phyloP scores from a whole-genome alignment of 2,329 filamentous ascomycete genomes.

The Lecanosticta acicola region DNA sequence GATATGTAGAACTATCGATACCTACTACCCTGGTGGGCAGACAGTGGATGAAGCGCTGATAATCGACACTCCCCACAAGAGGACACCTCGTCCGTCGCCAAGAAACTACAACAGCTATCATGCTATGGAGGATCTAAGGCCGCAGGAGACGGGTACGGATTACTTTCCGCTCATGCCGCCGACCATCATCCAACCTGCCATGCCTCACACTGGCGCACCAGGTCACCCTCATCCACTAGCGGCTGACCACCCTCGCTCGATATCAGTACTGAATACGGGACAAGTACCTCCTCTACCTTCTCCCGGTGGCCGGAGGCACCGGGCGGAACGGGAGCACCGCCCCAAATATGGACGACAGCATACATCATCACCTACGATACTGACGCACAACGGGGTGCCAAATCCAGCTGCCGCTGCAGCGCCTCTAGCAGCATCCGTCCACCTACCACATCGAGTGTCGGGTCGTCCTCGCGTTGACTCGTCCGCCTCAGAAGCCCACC shows the following conservation, averaged over 20 bases:
- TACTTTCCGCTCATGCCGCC: conserved; percentile 73
- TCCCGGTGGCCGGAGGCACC: conserved; percentile 59
- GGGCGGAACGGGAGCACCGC: conserved; percentile 33
- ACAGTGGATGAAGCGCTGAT: conserved; percentile 81
- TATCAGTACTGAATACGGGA: conserved; percentile 74
- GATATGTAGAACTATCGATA: conserved; percentile 70
- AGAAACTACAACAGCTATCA: conserved; percentile 52
- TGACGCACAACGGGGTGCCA: conserved; percentile 39
- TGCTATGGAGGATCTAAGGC: conserved; percentile 56
- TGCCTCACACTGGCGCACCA: conserved; percentile 34
- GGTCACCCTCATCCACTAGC: conserved; percentile 29
- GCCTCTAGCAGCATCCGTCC: conserved; percentile 32
- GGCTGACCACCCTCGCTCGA: conserved; percentile 55
- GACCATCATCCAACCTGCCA: conserved; percentile 38
- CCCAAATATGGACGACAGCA: conserved; percentile 64
- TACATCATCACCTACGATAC: conserved; percentile 73
- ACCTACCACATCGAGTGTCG: conserved; percentile 29
- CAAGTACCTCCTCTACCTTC: conserved; percentile 77
- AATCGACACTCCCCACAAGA: conserved; percentile 74
- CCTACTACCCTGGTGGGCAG: conserved; percentile 81
- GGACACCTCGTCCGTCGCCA: conserved; percentile 77
- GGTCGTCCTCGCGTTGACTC: conserved; percentile 36
- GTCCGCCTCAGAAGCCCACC: conserved; percentile 38
- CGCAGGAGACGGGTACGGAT: conserved; percentile 65
- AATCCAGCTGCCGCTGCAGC: conserved; percentile 23